Base-by-base conservation (phyloP, 2,329 filamentous ascomycete species). In the Diaporthe citrichinensis region DNA sequence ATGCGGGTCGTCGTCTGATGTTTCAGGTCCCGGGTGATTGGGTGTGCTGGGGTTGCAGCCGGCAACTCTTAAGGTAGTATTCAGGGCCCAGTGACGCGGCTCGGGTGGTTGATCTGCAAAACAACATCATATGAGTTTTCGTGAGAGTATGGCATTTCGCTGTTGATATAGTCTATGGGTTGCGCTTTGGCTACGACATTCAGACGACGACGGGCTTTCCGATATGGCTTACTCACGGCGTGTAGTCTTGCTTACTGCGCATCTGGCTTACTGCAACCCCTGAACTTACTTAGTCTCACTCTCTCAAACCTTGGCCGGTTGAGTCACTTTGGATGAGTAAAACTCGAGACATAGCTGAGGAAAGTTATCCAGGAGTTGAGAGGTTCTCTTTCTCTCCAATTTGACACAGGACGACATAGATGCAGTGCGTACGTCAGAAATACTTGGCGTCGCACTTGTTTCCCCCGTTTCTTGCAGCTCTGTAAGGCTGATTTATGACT, bases 21-120 rank as follows among this genome's bases (percentile, higher is more conserved):
- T 53, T 68, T 68, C 65, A 68, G 65, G 65, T 68, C 23, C 65
- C 15, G 46, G 3, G 23, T 23, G 46, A n/a, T 53, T 2, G 46
- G 46, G 28, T 68, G 31, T 34, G n/a, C 14, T 53, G 7, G 65
- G 65, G 65, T 68, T 68, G 46, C 65, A 68, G 46, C n/a, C 46
- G 65, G 34, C 2, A 53, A 41, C 46, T 3, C n/a, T 7, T 6
- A 28, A 12, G 14, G 65, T 68, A 39, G 65, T 41, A 68, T 68
- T 39, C 65, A 53, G 46, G 31, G 65, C 46, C 65, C 46, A 68
- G 46, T 68, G 46, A 68, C 31, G 65, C 46, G 65, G 65, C 46
- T 68, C 53, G 17, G 14, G n/a, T 28, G n/a, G 15, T 10, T 14
- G 39, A 3, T 2, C 4, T 39, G 3, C 9, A 3, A 10, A 10